Evolutionary conservation across 176 grass and related monocot species (phyloP), one percentile per base, ranked within the genome.

Genomic region (Carex pumila): DNA sequence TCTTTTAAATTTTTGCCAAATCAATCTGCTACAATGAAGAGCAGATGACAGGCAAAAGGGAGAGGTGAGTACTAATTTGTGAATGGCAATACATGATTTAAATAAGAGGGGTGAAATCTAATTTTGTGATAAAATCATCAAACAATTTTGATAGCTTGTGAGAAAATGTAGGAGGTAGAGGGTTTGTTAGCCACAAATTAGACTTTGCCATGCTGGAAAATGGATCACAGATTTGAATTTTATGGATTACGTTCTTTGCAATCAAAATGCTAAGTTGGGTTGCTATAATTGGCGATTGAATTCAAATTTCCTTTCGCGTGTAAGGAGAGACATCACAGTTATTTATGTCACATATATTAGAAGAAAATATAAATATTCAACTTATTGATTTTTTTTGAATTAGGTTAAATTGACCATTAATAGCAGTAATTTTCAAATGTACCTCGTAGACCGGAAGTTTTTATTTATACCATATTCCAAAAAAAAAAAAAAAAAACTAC

Each of bases 21-120:
- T 81, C 81, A 55, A 83, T 66, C 58, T 83, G 81, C 60, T 21
- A 37, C 55, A 66, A 25, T 68, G 81, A 62, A 47, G 81, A 69
- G 81, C 61, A 61, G 56, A 63, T 61, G 59, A 81, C 5, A 49
- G 79, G 79, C 56, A 47, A 65, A 9, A 13, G 80, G 52, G 80
- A 53, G 64, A 66, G 22, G 30, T 52, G 64, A 65, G 62, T 12
- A 81, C 55, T 45, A 81, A 81, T 1, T 81, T 47, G 32, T 62
- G 58, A 64, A 17, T 4, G 54, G 78, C 21, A 64, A 78, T 47
- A 41, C 64, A 81, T 39, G 41, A 54, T 69, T 69, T 83, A 83
- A 55, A 83, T 83, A 83, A 83, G 62, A 83, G 45, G 6, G 41
- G 62, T 32, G 17, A 67, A 83, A 50, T 82, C 37, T 82, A 55